These are phyloP conservation scores for Debaryomyces subglobosus DNA, from an alignment of 1,139 yeast genomes.

Conservation along the genomic window DNA sequence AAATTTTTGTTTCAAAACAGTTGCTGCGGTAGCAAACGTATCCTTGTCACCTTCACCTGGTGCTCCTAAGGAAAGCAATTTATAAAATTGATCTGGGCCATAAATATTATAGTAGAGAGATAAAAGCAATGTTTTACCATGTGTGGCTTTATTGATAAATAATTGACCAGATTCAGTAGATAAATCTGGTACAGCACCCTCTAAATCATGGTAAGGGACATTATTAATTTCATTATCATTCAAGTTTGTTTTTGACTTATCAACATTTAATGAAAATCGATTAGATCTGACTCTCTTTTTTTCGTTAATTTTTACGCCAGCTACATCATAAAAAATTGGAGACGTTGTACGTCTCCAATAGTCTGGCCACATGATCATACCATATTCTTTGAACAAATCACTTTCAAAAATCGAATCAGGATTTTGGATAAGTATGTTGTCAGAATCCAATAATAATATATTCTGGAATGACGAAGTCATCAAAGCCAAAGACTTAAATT, in stretches of 20 bases:
- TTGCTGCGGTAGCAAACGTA: conserved; percentile 62
- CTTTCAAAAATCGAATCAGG: conserved; percentile 52
- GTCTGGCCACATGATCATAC: conserved; percentile 81
- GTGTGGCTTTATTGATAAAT: conserved; percentile 55
- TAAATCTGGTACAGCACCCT: conserved; percentile 61
- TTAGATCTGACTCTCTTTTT: conserved; percentile 26
- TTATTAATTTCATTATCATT: conserved; percentile 15
- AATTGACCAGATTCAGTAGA: conserved; percentile 69
- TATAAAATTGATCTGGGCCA: conserved; percentile 61
- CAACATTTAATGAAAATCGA: conserved; percentile 22
- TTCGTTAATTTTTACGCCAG: conserved; percentile 45
- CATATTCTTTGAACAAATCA: conserved; percentile 55
- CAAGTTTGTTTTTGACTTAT: conserved; percentile 10
- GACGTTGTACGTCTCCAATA: conserved; percentile 77
- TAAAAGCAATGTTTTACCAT: conserved; percentile 53
- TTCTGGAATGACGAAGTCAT: conserved; percentile 46
- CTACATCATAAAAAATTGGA: conserved; percentile 68
- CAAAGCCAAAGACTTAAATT: conserved; percentile 45
- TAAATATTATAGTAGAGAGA: conserved; percentile 59
- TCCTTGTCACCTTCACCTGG: conserved; percentile 73
- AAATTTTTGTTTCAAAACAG: conserved; percentile 45
- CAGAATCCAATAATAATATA: conserved; percentile 46
- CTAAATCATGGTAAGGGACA: conserved; percentile 51
- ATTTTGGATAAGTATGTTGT: conserved; percentile 38
- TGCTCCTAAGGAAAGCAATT: conserved; percentile 59